Evolutionary conservation across 306 rosid species (phyloP).

Genomic region (Inga leiocalycina): DNA sequence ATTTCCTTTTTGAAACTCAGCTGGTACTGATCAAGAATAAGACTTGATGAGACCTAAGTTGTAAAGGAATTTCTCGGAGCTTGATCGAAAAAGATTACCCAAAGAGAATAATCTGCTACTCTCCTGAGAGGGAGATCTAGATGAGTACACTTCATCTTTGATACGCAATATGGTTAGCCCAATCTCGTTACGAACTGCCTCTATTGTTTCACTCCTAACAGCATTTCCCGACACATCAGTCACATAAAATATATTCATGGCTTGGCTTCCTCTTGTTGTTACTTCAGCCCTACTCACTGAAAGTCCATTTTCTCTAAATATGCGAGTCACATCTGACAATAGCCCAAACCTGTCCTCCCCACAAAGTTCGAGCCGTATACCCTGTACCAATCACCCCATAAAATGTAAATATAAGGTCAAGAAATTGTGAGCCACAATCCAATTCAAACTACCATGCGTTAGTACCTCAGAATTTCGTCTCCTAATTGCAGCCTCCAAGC

Average conservation of each 20-base stretch:
- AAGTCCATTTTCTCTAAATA: slow-evolving; percentile 93
- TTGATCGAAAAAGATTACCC: slow-evolving; percentile 67
- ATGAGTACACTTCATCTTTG: slow-evolving; percentile 56
- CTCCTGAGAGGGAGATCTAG: slow-evolving; percentile 60
- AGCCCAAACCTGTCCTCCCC: slow-evolving; percentile 89
- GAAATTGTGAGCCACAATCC: neutral
- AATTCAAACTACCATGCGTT: neutral
- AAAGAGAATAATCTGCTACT: slow-evolving; percentile 68
- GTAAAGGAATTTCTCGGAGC: slow-evolving; percentile 88
- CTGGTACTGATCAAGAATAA: slow-evolving; percentile 49
- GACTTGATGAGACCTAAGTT: slow-evolving; percentile 90
- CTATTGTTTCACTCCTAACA: slow-evolving; percentile 86
- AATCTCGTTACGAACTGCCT: slow-evolving; percentile 85
- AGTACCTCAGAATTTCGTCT: slow-evolving; percentile 87
- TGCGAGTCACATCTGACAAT: slow-evolving; percentile 91
- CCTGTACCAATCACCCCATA: slow-evolving; percentile 50
- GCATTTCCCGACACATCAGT: slow-evolving; percentile 75
- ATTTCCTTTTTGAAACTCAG: neutral
- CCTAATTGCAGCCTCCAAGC: slow-evolving; percentile 93
- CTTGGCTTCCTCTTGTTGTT: slow-evolving; percentile 76
- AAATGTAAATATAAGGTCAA: neutral
- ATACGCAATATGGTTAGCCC: slow-evolving; percentile 71
- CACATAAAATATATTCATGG: slow-evolving; percentile 86
- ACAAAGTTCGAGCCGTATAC: slow-evolving; percentile 84
- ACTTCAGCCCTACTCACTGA: slow-evolving; percentile 92